Evolutionary conservation across 108 stramenopile species (phyloP), one percentile per base, ranked within the genome.

Genomic region (Fistulifera solaris): DNA sequence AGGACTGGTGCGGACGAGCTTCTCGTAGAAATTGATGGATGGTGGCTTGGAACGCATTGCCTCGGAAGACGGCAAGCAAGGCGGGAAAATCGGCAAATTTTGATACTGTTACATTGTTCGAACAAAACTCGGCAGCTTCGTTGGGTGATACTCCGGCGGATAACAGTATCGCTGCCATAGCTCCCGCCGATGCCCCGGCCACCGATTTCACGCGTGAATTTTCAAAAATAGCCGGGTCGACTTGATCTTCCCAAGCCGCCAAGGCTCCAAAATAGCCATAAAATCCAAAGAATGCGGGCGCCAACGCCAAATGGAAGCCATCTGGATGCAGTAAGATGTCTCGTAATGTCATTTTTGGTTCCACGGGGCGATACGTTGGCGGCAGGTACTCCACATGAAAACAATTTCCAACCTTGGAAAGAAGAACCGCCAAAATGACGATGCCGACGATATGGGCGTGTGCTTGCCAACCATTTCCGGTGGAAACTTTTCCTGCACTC

Each of bases 271-370:
- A 89, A 44, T 85, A 89, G 6, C 76, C 83, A 53, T 80, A 85
- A 45, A 82, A 89, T 1, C 87, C 87, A 60, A 89, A 89, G 50
- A 89, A 89, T 8, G 87, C 73, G 0, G 87, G 87, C 28, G 80
- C 83, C 69, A 89, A 75, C 0, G 69, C 78, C 58, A 85, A 57
- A 49, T 81, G 70, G 54, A 83, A 76, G n/a, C 81, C 87, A 28
- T 67, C 65, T 0, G 61, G 54, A 48, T 80, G 53, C 23, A 63
- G 28, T 19, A 86, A 51, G 52, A 77, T 80, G 38, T 80, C 73
- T 55, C 81, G 66, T 6, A 86, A 52, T 4, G 85, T 82, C 27
- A 61, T 28, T 38, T n/a, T 68, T 41, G 13, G 65, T 50, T 24
- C 58, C 21, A 35, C 21, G 11, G 44, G 44, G 4, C 44, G 3